Percentiles rank a stretch among this genome's conserved stretches.
These are phyloP conservation scores for Pleodorina starrii DNA, from an alignment of 139 green algal genomes.

Conservation along the genomic window DNA sequence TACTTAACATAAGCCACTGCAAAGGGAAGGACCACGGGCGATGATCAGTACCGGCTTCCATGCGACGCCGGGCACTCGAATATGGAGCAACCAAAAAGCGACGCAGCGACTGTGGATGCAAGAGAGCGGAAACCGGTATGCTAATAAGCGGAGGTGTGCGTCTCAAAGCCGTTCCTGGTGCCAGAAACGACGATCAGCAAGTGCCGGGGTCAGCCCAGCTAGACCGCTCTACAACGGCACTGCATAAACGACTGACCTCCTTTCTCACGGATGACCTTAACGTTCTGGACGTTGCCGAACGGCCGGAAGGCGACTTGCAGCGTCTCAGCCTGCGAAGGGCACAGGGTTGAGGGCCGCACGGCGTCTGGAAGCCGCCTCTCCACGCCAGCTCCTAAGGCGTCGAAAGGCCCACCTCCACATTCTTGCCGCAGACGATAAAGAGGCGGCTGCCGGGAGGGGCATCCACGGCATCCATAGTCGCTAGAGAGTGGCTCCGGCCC, in stretches of 20 bases:
- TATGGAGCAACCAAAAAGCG: neutral
- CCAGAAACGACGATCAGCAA: constrained; percentile 56
- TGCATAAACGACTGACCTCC: constrained; percentile 70
- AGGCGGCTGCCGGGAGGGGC: constrained; percentile 61
- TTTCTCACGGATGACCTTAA: constrained; percentile 89
- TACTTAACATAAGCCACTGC: constrained; percentile 94
- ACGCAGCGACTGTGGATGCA: neutral
- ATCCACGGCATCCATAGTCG: constrained; percentile 56
- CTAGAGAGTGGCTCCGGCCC: constrained; percentile 18
- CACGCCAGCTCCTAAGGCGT: neutral
- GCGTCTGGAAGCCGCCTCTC: neutral
- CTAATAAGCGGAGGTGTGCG: neutral
- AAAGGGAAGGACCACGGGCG: constrained; percentile 48
- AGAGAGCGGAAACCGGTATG: neutral
- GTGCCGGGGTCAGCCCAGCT: neutral
- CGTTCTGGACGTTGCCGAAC: constrained; percentile 74
- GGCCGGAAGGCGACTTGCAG: constrained; percentile 73
- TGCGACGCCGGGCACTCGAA: neutral
- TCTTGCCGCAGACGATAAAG: constrained; percentile 85
- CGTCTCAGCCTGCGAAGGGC: constrained; percentile 68
- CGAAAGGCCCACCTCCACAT: constrained; percentile 66
- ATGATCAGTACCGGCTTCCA: constrained; percentile 48
- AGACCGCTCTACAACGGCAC: neutral
- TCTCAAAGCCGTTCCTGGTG: neutral
- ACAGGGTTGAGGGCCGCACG: neutral